These are phyloP conservation scores for Prototheca wickerhamii DNA, from an alignment of 163 green algal species.

Conservation along the genomic window DNA sequence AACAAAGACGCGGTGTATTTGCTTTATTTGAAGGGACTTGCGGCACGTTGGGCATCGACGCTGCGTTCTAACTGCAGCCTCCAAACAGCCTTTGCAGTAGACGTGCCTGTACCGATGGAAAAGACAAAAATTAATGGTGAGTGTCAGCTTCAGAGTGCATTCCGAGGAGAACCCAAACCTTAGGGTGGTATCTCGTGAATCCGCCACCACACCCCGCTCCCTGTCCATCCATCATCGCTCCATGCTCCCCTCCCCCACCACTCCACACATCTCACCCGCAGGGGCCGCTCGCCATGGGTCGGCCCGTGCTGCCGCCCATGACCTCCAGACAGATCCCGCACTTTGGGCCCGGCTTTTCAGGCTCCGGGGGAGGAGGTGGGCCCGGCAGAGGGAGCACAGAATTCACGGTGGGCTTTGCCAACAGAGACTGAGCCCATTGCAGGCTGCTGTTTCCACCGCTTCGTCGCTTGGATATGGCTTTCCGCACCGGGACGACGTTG, in stretches of 20 bases:
- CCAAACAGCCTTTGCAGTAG: constrained; percentile 29
- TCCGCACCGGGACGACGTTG: neutral
- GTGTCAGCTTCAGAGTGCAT: too few relatives aligned
- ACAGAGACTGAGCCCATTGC: too few relatives aligned
- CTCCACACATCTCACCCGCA: constrained; percentile 17
- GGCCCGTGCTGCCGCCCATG: constrained; percentile 20
- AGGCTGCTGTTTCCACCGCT: constrained; percentile 2
- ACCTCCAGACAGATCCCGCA: constrained; percentile 37
- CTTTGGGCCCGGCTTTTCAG: constrained; percentile 14
- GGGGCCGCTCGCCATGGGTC: constrained; percentile 17
- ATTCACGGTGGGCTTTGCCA: too few relatives aligned
- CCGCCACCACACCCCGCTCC: too few relatives aligned
- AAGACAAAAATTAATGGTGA: constrained; percentile 2
- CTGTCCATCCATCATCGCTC: neutral
- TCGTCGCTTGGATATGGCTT: neutral
- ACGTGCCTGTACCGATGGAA: constrained; percentile 16
- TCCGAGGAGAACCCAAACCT: too few relatives aligned
- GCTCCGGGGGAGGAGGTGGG: too few relatives aligned
- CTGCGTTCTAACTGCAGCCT: constrained; percentile 9
- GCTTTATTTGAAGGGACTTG: constrained; percentile 14
- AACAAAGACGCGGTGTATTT: constrained; percentile 27
- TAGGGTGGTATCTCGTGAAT: too few relatives aligned
- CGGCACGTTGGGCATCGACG: constrained; percentile 25
- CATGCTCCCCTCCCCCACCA: neutral
- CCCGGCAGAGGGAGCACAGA: too few relatives aligned